Conservation (phyloP, 805 yeast genomes). For the Kodamaea hsintzibuensis region DNA sequence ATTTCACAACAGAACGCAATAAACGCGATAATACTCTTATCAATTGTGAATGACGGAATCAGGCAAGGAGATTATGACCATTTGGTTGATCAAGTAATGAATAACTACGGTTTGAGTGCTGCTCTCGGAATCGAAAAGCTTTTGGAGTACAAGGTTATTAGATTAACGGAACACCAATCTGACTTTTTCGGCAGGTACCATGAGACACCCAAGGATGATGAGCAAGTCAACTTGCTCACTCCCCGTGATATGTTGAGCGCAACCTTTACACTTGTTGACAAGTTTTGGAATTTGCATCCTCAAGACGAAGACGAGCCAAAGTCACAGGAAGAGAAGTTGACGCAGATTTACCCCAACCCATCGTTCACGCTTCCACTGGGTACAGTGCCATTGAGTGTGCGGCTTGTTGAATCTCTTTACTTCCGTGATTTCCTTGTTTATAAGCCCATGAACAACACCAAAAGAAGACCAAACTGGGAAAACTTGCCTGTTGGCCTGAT, state of each 20-base stretch:
- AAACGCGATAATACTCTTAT: slow-evolving; percentile 56
- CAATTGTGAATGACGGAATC: slow-evolving; percentile 68
- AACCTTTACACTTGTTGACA: slow-evolving; percentile 38
- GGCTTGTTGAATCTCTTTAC: slow-evolving; percentile 71
- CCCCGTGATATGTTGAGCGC: slow-evolving; percentile 25
- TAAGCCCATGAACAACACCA: slow-evolving; percentile 37
- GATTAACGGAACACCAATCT: slow-evolving; percentile 8
- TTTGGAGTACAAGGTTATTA: slow-evolving; percentile 42
- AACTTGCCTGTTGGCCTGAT: slow-evolving; percentile 39
- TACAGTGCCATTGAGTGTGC: slow-evolving; percentile 66
- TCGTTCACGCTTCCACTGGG: slow-evolving; percentile 77
- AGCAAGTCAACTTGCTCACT: slow-evolving; percentile 22
- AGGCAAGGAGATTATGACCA: slow-evolving; percentile 59
- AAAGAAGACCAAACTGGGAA: slow-evolving; percentile 46
- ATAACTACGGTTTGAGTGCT: slow-evolving; percentile 63
- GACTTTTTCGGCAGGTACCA: slow-evolving; percentile 8
- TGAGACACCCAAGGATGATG: slow-evolving; percentile 13
- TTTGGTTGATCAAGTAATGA: slow-evolving; percentile 56
- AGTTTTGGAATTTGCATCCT: slow-evolving; percentile 53
- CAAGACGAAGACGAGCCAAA: slow-evolving; percentile 22
- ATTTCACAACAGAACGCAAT: slow-evolving; percentile 46
- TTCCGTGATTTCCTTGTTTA: slow-evolving; percentile 51
- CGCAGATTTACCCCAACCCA: slow-evolving; percentile 45
- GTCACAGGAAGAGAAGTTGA: background rate
- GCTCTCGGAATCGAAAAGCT: slow-evolving; percentile 50